Conservation (phyloP, 2,329 filamentous ascomycete species). For the Colletotrichum viniferum region DNA sequence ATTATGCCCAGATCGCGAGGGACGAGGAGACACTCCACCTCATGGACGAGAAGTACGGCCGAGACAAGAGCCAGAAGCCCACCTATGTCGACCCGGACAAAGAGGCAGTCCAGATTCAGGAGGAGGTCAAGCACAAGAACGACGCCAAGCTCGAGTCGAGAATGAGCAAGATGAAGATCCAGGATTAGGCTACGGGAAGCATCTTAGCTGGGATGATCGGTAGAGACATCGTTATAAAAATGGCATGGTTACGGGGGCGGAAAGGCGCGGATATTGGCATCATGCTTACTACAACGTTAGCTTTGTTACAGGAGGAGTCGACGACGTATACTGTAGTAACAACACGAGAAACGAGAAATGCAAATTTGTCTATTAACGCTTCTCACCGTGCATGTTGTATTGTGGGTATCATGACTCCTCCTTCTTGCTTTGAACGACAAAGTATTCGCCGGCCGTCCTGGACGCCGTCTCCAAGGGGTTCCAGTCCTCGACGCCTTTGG, state of each 20-base stretch:
- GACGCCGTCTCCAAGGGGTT: slow-evolving; percentile 71
- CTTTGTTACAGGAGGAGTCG: background rate
- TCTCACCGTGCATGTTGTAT: slow-evolving; percentile 1
- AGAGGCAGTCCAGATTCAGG: slow-evolving; percentile 12
- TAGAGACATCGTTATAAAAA: slow-evolving; percentile 6
- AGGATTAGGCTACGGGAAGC: slow-evolving; percentile 21
- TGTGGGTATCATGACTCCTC: slow-evolving; percentile 21
- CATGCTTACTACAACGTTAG: background rate
- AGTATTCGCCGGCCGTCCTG: slow-evolving; percentile 72
- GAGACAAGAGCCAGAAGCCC: slow-evolving; percentile 30
- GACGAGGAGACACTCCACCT: slow-evolving; percentile 34
- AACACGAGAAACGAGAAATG: background rate
- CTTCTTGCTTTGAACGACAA: slow-evolving; percentile 72
- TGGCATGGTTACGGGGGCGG: background rate
- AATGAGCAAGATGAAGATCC: slow-evolving; percentile 30
- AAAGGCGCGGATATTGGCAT: background rate
- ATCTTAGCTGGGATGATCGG: slow-evolving; percentile 19
- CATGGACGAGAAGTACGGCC: slow-evolving; percentile 41
- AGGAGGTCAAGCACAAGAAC: slow-evolving; percentile 30
- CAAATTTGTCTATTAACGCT: background rate
- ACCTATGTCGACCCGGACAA: slow-evolving; percentile 20
- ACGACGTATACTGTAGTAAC: background rate
- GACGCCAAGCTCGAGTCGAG: slow-evolving; percentile 23
- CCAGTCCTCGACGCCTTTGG: slow-evolving; percentile 64
- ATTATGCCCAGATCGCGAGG: slow-evolving; percentile 39